Conservation (phyloP, 1,284 basidiomycete species). For the Violaceomyces palustris region DNA sequence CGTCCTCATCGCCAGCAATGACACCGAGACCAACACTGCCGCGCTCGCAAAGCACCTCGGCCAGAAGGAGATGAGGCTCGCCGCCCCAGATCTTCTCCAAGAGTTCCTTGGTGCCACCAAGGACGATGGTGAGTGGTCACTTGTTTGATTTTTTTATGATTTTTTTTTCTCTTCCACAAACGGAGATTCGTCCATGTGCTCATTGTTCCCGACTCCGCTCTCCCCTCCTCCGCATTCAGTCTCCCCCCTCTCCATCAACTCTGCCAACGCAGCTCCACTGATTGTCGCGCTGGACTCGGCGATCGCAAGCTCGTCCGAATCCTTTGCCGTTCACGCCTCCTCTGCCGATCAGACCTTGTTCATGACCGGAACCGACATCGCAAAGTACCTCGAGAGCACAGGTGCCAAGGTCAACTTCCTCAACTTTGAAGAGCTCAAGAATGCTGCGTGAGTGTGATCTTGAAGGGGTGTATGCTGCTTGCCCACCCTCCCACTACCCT, state of each 20-base stretch:
- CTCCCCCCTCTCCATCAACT: slow-evolving; percentile 42
- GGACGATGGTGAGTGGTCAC: slow-evolving; percentile 66
- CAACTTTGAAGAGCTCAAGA: slow-evolving; percentile 37
- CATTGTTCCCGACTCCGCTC: neutral
- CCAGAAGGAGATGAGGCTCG: slow-evolving; percentile 82
- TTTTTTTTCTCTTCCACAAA: neutral
- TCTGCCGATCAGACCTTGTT: slow-evolving; percentile 46
- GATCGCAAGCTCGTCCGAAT: slow-evolving; percentile 31
- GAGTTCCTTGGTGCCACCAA: slow-evolving; percentile 81
- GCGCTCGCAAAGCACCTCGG: slow-evolving; percentile 75
- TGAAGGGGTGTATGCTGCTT: too few species aligned
- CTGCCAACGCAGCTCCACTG: slow-evolving; percentile 33
- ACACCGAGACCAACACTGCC: slow-evolving; percentile 65
- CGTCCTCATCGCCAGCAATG: slow-evolving; percentile 76
- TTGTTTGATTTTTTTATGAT: too few species aligned
- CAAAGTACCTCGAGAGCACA: slow-evolving; percentile 41
- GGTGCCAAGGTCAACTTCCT: slow-evolving; percentile 42
- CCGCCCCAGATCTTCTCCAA: slow-evolving; percentile 77
- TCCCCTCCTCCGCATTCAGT: too few species aligned
- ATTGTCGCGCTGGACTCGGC: slow-evolving; percentile 38
- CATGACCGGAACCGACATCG: slow-evolving; percentile 40
- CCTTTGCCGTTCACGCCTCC: slow-evolving; percentile 42
- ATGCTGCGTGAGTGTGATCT: too few species aligned
- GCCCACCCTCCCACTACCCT: too few species aligned
- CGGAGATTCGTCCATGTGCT: neutral